A percentile compares a stretch with the other conserved stretches of the same genome.
phyloP scores from a whole-genome alignment of 495 filamentous ascomycete species.

The Bathelium albidoporum region DNA sequence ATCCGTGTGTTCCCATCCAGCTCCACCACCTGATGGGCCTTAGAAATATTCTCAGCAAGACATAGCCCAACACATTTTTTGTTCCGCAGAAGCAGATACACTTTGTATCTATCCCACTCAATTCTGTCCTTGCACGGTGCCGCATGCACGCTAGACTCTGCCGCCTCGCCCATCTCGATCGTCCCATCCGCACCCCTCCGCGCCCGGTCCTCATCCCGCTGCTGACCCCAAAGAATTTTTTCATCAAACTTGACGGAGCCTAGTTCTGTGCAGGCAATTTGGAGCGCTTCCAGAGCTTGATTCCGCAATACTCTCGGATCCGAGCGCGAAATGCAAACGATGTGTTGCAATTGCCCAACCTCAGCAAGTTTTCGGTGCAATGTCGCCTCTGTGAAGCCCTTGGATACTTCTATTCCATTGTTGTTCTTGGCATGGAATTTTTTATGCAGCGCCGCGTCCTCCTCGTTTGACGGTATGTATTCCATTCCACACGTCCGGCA shows the following conservation, averaged over 20 bases:
- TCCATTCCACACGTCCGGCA: constrained; percentile 61
- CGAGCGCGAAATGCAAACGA: constrained; percentile 22
- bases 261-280: constrained; percentile 58
- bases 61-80: constrained; percentile 57
- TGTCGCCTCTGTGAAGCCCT: constrained; percentile 33
- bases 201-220: not conserved
- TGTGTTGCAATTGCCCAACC: constrained; percentile 45
- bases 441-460: constrained; percentile 54
- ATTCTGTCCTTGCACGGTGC: constrained; percentile 7
- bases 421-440: constrained; percentile 59
- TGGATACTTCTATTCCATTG: constrained; percentile 53
- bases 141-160: too few relatives aligned
- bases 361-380: constrained; percentile 44
- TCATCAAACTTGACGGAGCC: constrained; percentile 53
- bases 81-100: constrained; percentile 53
- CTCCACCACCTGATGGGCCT: constrained; percentile 42
- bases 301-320: constrained; percentile 36
- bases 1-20: constrained; percentile 14
- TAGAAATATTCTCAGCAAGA: constrained; percentile 54
- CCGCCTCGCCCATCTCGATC: not conserved
- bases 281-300: constrained; percentile 50
- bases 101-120: constrained; percentile 46
- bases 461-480: constrained; percentile 55
- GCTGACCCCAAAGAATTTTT: constrained; percentile 45
- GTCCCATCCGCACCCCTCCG: not conserved